A percentile compares a stretch with the other conserved stretches of the same genome.
Evolutionary conservation across 345 rosid genomes (phyloP).

Genomic region (Durio zibethinus): DNA sequence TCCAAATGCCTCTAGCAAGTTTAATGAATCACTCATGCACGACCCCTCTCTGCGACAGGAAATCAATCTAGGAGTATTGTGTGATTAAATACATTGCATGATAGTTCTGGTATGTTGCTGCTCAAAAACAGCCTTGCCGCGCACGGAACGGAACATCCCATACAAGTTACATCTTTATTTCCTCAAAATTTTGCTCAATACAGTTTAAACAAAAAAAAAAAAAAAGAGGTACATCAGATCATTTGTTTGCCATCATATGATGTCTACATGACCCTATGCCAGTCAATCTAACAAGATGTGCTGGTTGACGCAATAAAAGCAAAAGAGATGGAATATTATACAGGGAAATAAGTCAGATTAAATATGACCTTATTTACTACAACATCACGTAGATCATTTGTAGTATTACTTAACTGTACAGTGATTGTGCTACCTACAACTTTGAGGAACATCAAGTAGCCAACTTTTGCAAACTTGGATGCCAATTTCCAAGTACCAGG

Average conservation of each 20-base stretch:
- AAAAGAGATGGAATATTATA: slow-evolving; percentile 24
- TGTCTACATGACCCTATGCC: slow-evolving; percentile 13
- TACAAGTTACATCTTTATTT: neutral
- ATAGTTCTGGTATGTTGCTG: neutral
- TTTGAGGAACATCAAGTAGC: slow-evolving; percentile 14
- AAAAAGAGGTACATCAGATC: slow-evolving; percentile 4
- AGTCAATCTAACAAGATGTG: neutral
- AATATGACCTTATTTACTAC: slow-evolving; percentile 23
- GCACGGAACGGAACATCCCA: neutral
- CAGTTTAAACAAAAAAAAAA: no score
- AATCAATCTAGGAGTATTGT: neutral
- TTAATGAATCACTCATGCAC: no score
- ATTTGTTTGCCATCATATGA: slow-evolving; percentile 16
- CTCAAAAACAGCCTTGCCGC: neutral
- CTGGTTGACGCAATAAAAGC: neutral
- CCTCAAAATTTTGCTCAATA: neutral
- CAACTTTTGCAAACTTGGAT: neutral
- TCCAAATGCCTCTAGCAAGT: no score
- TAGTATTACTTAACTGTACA: slow-evolving; percentile 30
- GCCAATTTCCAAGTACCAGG: neutral
- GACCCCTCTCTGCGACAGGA: no score
- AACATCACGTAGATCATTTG: slow-evolving; percentile 1
- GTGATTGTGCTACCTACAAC: slow-evolving; percentile 15
- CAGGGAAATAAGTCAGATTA: slow-evolving; percentile 16
- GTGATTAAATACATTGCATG: neutral